A percentile compares a stretch with the other conserved stretches of the same genome.
Evolutionary conservation across 805 yeast species (phyloP).

Genomic region (Kuraishia ogatae): DNA sequence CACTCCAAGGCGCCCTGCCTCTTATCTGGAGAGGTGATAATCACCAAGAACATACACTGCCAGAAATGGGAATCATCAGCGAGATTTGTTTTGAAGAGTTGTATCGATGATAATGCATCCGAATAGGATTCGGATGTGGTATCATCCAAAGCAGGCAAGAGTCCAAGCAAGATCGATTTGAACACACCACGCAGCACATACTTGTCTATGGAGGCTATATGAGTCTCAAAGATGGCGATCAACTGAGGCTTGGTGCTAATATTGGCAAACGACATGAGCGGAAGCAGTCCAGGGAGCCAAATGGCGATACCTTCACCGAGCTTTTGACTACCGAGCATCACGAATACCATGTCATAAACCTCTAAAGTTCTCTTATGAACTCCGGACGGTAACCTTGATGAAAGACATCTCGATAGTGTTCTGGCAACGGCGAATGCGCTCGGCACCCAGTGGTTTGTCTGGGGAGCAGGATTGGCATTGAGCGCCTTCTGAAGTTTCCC

Average conservation of each 20-base stretch:
- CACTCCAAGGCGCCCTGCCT: conserved; percentile 80
- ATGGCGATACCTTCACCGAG: conserved; percentile 48
- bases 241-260: conserved; percentile 80
- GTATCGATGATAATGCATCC: conserved; percentile 51
- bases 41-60: conserved; percentile 69
- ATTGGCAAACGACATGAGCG: conserved; percentile 81
- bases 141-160: conserved; percentile 87
- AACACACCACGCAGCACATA: conserved; percentile 42
- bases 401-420: conserved; percentile 68
- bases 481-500: conserved; percentile 72
- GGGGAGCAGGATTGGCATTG: conserved; percentile 34
- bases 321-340: conserved; percentile 45
- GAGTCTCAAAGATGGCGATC: conserved; percentile 49
- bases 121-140: conserved; percentile 79
- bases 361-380: conserved; percentile 87
- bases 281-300: conserved; percentile 93
- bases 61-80: conserved; percentile 73
- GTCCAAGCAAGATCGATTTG: conserved; percentile 63
- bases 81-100: conserved; percentile 44
- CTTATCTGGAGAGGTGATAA: conserved; percentile 73
- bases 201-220: conserved; percentile 45
- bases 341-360: conserved; percentile 65
- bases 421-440: conserved; percentile 56
- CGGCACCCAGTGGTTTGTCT: conserved; percentile 52
- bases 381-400: conserved; percentile 84